These are phyloP conservation scores for Babesia bigemina DNA, from an alignment of 169 alveolate species.

Conservation along the genomic window DNA sequence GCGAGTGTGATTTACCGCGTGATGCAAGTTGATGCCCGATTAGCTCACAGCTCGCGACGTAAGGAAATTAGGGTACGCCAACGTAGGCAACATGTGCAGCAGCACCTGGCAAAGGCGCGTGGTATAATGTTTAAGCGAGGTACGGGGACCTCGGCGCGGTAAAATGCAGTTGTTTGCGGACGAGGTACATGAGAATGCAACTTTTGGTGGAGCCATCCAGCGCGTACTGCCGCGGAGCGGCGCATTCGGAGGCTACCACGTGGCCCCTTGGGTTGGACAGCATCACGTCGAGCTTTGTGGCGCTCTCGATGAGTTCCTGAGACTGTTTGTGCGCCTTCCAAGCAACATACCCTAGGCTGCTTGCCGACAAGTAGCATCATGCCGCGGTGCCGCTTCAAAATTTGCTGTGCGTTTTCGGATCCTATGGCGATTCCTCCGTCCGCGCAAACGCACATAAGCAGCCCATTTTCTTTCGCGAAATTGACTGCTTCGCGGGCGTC, in stretches of 20 bases:
- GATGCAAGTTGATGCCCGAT: slow-evolving; percentile 7
- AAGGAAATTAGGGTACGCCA: slow-evolving; percentile 34
- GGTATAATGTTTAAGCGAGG: slow-evolving; percentile 16
- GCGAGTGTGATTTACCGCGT: slow-evolving; percentile 47
- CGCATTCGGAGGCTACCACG: not conserved
- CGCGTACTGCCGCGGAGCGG: not conserved
- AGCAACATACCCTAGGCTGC: slow-evolving; percentile 32
- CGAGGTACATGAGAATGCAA: slow-evolving; percentile 41
- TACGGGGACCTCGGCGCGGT: slow-evolving; percentile 40
- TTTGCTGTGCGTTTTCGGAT: slow-evolving; percentile 24
- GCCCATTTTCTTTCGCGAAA: slow-evolving; percentile 53
- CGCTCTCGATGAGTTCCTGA: slow-evolving; percentile 51
- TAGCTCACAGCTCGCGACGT: slow-evolving; percentile 31
- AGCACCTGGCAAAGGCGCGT: slow-evolving; percentile 43
- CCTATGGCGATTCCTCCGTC: slow-evolving; percentile 38
- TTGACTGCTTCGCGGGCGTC: slow-evolving; percentile 32
- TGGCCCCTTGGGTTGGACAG: not conserved
- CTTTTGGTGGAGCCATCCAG: slow-evolving; percentile 30
- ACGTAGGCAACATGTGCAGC: slow-evolving; percentile 33
- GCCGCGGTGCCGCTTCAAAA: slow-evolving; percentile 38
- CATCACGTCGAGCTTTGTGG: slow-evolving; percentile 41
- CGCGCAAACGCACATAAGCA: slow-evolving; percentile 43
- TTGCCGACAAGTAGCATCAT: slow-evolving; percentile 59
- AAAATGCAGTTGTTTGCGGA: slow-evolving; percentile 26
- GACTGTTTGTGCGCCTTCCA: not conserved